phyloP scores from a whole-genome alignment of 1,284 basidiomycete genomes.

The Crucibulum cyathiforme region DNA sequence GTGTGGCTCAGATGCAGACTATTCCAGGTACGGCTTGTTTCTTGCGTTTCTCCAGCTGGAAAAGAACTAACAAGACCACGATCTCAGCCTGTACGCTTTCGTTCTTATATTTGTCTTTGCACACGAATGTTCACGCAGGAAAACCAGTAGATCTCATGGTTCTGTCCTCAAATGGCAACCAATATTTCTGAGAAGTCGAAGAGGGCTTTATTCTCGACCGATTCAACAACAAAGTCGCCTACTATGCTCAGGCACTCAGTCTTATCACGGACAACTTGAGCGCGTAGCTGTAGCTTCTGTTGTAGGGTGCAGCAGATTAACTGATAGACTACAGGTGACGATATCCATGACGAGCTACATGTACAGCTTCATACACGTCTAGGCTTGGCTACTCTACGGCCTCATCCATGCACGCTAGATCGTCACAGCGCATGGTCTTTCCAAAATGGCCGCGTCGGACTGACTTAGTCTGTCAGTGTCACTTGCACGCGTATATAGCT shows the following conservation, averaged over 20 bases:
- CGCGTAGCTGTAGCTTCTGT: constrained; percentile 43
- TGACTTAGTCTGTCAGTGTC: background rate
- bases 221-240: constrained; percentile 97
- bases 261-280: constrained; percentile 91
- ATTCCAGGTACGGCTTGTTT: constrained; percentile 73
- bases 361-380: constrained; percentile 91
- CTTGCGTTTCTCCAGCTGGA: constrained; percentile 11
- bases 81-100: background rate
- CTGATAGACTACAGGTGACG: constrained; percentile 60
- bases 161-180: constrained; percentile 93
- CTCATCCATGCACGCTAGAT: constrained; percentile 98
- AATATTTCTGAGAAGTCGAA: constrained; percentile 99
- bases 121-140: background rate
- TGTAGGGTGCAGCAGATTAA: background rate
- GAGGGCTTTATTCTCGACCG: constrained; percentile 99
- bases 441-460: constrained; percentile 84
- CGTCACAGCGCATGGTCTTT: constrained; percentile 88
- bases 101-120: constrained; percentile 48
- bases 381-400: constrained; percentile 91
- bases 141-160: constrained; percentile 95
- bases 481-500: constrained; percentile 56
- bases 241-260: no score
- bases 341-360: constrained; percentile 78
- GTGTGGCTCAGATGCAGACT: constrained; percentile 89
- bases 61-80: background rate